Evolutionary conservation across 2,329 filamentous ascomycete species (phyloP), one percentile per base, ranked within the genome.

Genomic region (Colletotrichum truncatum): DNA sequence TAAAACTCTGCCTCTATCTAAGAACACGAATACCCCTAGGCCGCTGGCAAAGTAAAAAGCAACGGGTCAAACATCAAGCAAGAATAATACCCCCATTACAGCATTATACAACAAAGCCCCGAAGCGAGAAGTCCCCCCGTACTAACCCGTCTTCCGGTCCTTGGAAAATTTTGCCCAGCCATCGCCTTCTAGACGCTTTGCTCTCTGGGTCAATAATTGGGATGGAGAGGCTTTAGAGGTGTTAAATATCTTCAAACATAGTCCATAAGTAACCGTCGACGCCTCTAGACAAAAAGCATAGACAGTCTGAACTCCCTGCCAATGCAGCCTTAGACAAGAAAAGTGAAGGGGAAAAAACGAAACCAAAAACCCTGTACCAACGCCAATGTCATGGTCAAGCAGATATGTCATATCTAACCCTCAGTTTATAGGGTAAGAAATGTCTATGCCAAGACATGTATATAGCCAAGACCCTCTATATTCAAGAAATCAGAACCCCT

Each of bases 291-390:
- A 41, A 41, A 65, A 61, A 18, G 38, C 25, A 26, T 43, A 14
- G 46, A 51, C 38, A 52, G 51, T 45, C 39, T 34, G 25, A 67
- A 67, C 60, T 64, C 60, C 63, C 28, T 34, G 53, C 59, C 46
- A 39, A 67, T 67, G 64, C 64, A 67, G 26, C 64, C 51, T 53
- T 38, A 55, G 39, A 53, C 16, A 14, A 57, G 51, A 7, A 48
- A 48, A 53, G n/a, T n/a, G n/a, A n/a, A n/a, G n/a, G n/a, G n/a
- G n/a, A n/a, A 18, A 10, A 11, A 32, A 16, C 12, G 30, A 26
- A 46, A 18, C 30, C 25, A 10, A 36, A 43, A 48, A 52, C 36
- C 36, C 28, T 61, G 38, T 61, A 38, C 45, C 46, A 51, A 64
- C 55, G 30, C 62, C 56, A 16, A 34, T 32, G 34, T 54, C 48